Evolutionary conservation across 2,329 filamentous ascomycete genomes (phyloP).

Genomic region (Colletotrichum shisoi): DNA sequence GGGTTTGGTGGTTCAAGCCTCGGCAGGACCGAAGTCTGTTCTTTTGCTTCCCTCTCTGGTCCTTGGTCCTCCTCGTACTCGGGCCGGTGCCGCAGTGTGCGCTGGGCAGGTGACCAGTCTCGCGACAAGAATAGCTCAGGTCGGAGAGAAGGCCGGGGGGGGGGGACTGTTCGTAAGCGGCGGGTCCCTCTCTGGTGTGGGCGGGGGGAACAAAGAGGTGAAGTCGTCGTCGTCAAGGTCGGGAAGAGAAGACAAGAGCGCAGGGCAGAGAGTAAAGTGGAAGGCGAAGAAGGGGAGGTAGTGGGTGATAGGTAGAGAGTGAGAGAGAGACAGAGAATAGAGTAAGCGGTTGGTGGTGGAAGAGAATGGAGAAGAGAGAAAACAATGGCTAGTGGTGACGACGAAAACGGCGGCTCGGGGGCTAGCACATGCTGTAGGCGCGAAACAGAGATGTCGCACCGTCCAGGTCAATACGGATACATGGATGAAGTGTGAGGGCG

Average conservation of each 20-base stretch:
- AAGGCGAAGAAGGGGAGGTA: conserved; percentile 16
- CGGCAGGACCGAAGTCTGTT: conserved; percentile 22
- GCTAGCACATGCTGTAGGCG: conserved; percentile 39
- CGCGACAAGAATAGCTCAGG: conserved; percentile 25
- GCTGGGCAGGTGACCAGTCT: conserved; percentile 28
- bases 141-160: conserved; percentile 22
- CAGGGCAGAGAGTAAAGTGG: not conserved
- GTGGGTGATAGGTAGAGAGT: conserved; percentile 22
- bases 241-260: not conserved
- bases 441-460: conserved; percentile 35
- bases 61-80: conserved; percentile 32
- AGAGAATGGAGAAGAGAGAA: conserved; percentile 38
- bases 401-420: conserved; percentile 37
- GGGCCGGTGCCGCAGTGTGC: conserved; percentile 13
- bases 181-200: conserved; percentile 3
- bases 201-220: not conserved
- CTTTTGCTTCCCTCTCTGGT: conserved; percentile 3
- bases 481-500: conserved; percentile 24
- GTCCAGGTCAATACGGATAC: conserved; percentile 32
- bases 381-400: conserved; percentile 36
- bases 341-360: conserved; percentile 25
- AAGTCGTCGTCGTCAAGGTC: conserved; percentile 26
- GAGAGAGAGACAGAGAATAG: conserved; percentile 30
- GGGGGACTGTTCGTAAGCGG: conserved; percentile 28
- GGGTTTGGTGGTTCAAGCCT: conserved; percentile 18